phyloP scores from a whole-genome alignment of 768 basidiomycete genomes.

The Holtermanniella nyarrowii region DNA sequence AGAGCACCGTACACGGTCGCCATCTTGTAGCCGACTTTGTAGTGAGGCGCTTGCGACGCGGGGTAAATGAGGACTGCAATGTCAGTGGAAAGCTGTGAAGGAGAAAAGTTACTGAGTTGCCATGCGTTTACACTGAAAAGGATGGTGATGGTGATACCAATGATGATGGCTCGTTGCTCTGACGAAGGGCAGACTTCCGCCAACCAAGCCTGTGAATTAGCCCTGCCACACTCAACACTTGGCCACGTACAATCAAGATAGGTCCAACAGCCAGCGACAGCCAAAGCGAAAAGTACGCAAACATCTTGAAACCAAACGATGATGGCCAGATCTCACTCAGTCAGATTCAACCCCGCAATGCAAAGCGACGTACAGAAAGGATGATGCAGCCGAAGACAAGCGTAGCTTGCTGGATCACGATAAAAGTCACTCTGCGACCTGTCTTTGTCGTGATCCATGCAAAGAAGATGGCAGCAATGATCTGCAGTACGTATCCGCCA shows the following conservation, averaged over 20 bases:
- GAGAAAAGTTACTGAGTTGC: neutral
- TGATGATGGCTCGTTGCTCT: slow-evolving; percentile 10
- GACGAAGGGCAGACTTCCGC: slow-evolving; percentile 13
- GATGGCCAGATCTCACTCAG: slow-evolving; percentile 12
- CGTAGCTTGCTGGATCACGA: slow-evolving; percentile 12
- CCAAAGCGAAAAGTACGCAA: slow-evolving; percentile 20
- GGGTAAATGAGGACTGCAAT: slow-evolving; percentile 18
- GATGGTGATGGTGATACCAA: slow-evolving; percentile 13
- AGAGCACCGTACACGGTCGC: too few species aligned
- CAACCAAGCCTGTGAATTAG: slow-evolving; percentile 16
- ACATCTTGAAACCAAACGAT: slow-evolving; percentile 15
- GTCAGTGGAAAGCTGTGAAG: neutral
- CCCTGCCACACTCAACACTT: neutral
- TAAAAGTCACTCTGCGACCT: slow-evolving; percentile 11
- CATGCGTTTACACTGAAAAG: slow-evolving; percentile 7
- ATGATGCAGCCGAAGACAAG: slow-evolving; percentile 8
- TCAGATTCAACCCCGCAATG: neutral
- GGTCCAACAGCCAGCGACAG: slow-evolving; percentile 16
- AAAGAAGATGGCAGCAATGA: slow-evolving; percentile 18
- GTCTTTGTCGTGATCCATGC: slow-evolving; percentile 12
- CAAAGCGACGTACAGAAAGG: neutral
- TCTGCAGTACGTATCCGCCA: slow-evolving; percentile 18
- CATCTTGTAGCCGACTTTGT: slow-evolving; percentile 26
- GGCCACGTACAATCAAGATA: slow-evolving; percentile 9
- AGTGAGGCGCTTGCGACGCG: slow-evolving; percentile 22